phyloP scores from a whole-genome alignment of 2,329 filamentous ascomycete genomes.

The Alternaria metachromatica region DNA sequence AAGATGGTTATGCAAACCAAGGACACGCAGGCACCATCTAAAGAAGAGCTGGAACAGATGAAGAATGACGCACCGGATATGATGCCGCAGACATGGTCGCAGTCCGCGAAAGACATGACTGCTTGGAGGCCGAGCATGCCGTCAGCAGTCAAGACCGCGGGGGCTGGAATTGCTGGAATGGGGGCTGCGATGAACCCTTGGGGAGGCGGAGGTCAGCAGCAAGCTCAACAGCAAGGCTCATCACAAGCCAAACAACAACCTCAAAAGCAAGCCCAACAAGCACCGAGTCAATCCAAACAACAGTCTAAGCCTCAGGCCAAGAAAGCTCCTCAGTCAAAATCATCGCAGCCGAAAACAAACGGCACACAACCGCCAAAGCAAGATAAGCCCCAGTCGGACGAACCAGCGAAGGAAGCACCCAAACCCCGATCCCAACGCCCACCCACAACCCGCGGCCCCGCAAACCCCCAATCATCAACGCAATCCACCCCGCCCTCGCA shows the following conservation, averaged over 20 bases:
- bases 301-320: constrained; percentile 5
- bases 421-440: constrained; percentile 16
- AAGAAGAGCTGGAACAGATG: constrained; percentile 46
- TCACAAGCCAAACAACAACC: constrained; percentile 7
- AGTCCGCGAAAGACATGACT: constrained; percentile 43
- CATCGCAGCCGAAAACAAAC: neutral
- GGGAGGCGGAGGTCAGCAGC: constrained; percentile 14
- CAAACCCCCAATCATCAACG: neutral
- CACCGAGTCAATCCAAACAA: neutral
- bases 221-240: constrained; percentile 4
- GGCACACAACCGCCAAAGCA: constrained; percentile 22
- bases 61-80: constrained; percentile 42
- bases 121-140: constrained; percentile 39
- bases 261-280: neutral
- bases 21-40: constrained; percentile 39
- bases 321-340: constrained; percentile 2
- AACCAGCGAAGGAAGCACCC: constrained; percentile 23
- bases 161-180: constrained; percentile 31
- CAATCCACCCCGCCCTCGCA: neutral
- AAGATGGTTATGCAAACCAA: constrained; percentile 49
- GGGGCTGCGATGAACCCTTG: constrained; percentile 13
- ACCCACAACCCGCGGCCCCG: neutral
- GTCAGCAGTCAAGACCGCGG: constrained; percentile 25
- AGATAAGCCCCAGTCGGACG: constrained; percentile 8
- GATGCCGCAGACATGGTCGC: constrained; percentile 43